Evolutionary conservation across 2,329 filamentous ascomycete species (phyloP), one percentile per base, ranked within the genome.

Genomic region (Graphilbum fragrans): DNA sequence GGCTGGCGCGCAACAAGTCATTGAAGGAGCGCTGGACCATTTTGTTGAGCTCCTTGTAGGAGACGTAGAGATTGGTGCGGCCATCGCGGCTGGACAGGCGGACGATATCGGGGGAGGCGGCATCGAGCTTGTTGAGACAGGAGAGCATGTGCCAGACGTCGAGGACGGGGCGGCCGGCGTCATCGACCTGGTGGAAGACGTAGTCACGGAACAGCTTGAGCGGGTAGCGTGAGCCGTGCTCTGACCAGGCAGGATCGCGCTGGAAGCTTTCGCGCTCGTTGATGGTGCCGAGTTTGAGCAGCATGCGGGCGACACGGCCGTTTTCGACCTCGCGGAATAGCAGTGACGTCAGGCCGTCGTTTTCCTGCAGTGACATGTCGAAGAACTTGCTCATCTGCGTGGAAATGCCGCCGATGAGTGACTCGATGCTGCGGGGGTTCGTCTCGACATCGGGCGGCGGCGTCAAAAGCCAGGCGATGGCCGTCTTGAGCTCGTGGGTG

Each of bases 201-300:
- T 93, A 96, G 61, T 98, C 92, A 38, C 92, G 77, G 67, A 96
- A 96, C 9, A 98, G 72, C 62, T 94, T 95, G 49, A 98, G 69
- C 56, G 86, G 83, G 58, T 94, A 96, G 22, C 88, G 77, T 53
- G 94, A 86, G 21, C 90, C 90, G 37, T 84, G 92, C 59, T 96
- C 90, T 5, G 86, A 85, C 90, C 92, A 98, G 38, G 75, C 69
- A 0, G 72, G 66, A 46, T 88, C 82, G 47, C 83, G 82, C 55
- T 96, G 43, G 41, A 45, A 50, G 43, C 39, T 50, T 19, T 50
- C 85, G 11, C 92, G 78, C 59, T 98, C 92, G 54, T 92, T 92
- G 56, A 98, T 78, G 44, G 84, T 74, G 46, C 85, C 86, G 34
- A 98, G 67, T 58, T 98, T 98, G 56, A 72, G 62, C 54, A 87